Base-by-base conservation (phyloP, 805 yeast species). In the Yamadazyma scolyti region DNA sequence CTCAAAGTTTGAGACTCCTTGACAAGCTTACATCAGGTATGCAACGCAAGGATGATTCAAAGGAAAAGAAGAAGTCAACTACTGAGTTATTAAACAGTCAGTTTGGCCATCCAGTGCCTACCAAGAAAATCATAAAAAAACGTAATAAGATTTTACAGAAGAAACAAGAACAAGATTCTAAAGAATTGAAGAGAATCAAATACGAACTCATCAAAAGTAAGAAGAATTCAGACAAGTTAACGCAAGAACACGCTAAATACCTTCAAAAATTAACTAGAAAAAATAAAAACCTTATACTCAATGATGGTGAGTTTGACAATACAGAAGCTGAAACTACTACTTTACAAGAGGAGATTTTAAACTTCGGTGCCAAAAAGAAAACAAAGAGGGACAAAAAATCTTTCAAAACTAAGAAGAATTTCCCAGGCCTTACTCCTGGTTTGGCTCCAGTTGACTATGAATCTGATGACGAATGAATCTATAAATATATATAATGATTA, bases 351-450 rank as follows among this genome's bases (percentile, higher is more conserved):
- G 58, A 56, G 17, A 56, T 63, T 14, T 40, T 59, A 29, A 43
- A 46, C 11, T 50, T 54, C 25, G 56, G 57, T 27, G 57, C 46
- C 34, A 50, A 44, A 31, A 49, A 40, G 20, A 28, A 43, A 33
- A 52, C 33, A 36, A 52, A 49, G 28, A 31, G 44, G 36, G 42
- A 44, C 12, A 20, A 54, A 52, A 53, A 58, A 18, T 69, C 67
- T 47, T 28, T 33, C 11, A 21, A n/a, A 10, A 24, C 16, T 25
- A 52, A 71, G 31, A 53, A 65, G 34, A 56, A 59, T 30, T 58
- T 60, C 39, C 73, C 84, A 23, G 90, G 93, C 16, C 65, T 84
- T 33, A 84, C 94, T 0, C 94, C 93, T 1, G 94, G 94, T 40
- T 68, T 84, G 55, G 94, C 93, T 1, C 93, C 93, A 19, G 88